Evolutionary conservation across 1,139 yeast species (phyloP).

Genomic region (Debaryomyces subglobosus): DNA sequence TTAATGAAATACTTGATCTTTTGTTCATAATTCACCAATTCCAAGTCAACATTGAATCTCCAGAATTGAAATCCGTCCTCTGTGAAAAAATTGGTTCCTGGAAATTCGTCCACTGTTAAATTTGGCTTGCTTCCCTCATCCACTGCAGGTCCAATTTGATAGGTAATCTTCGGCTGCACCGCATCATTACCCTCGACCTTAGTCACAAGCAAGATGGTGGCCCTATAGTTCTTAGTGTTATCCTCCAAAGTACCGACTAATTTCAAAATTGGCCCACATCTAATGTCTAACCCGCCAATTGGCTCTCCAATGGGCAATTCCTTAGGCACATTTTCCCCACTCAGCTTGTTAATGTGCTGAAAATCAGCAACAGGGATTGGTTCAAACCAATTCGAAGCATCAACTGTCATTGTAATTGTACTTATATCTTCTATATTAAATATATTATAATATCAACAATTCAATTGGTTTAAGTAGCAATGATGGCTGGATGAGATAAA

Average conservation of each 20-base stretch:
- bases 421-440: neutral
- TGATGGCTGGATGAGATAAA: conserved; percentile 1
- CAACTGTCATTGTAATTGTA: conserved; percentile 13
- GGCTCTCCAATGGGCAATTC: conserved; percentile 30
- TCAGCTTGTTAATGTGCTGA: conserved; percentile 9
- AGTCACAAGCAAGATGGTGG: conserved; percentile 64
- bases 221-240: conserved; percentile 56
- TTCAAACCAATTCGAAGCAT: conserved; percentile 24
- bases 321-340: conserved; percentile 29
- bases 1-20: conserved; percentile 63
- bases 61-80: conserved; percentile 61
- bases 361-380: conserved; percentile 37
- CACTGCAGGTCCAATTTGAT: conserved; percentile 40
- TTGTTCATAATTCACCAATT: conserved; percentile 53
- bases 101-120: conserved; percentile 46
- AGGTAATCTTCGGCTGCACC: conserved; percentile 40
- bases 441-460: conserved; percentile 1
- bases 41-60: conserved; percentile 60
- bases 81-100: conserved; percentile 43
- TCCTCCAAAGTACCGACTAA: conserved; percentile 62
- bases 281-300: conserved; percentile 45
- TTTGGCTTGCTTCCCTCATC: conserved; percentile 12
- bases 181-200: conserved; percentile 35
- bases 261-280: conserved; percentile 80
- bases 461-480: conserved; percentile 6